Percentiles rank a stretch among this genome's conserved stretches.
phyloP scores from a whole-genome alignment of 1,284 basidiomycete genomes.

The Anthracocystis walkeri region DNA sequence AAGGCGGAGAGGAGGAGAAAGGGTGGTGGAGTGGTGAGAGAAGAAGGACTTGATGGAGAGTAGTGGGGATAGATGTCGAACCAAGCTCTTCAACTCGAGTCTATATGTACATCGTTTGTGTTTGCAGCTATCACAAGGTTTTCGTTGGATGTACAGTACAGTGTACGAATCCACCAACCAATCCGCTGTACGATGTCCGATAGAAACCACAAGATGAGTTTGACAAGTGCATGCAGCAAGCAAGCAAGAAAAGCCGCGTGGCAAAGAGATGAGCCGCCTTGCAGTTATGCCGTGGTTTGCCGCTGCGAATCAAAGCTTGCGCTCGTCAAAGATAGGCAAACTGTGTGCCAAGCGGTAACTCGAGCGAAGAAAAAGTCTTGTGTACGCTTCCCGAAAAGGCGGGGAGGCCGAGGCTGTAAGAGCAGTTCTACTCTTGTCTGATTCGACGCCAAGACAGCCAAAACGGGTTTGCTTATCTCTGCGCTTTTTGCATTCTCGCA shows the following conservation, averaged over 20 bases:
- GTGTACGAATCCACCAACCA: not conserved
- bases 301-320: too few species aligned
- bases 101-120: slow-evolving; percentile 13
- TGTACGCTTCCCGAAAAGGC: not conserved
- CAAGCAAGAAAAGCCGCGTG: not conserved
- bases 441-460: not conserved
- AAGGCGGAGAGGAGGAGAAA: not conserved
- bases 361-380: slow-evolving; percentile 14
- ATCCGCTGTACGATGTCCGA: too few species aligned
- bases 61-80: not conserved
- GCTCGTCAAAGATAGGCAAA: too few species aligned
- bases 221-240: not conserved
- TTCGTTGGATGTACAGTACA: too few species aligned
- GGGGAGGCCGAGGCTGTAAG: too few species aligned
- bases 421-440: too few species aligned
- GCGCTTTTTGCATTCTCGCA: too few species aligned
- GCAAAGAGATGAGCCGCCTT: slow-evolving; percentile 6
- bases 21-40: not conserved
- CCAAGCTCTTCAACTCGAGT: not conserved
- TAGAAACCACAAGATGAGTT: not conserved
- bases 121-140: not conserved
- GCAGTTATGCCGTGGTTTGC: too few species aligned
- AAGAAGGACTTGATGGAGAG: not conserved
- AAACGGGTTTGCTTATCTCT: not conserved
- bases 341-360: slow-evolving; percentile 22